Evolutionary conservation across 2,329 filamentous ascomycete species (phyloP), one percentile per base, ranked within the genome.

Genomic region (Fusarium continuum): DNA sequence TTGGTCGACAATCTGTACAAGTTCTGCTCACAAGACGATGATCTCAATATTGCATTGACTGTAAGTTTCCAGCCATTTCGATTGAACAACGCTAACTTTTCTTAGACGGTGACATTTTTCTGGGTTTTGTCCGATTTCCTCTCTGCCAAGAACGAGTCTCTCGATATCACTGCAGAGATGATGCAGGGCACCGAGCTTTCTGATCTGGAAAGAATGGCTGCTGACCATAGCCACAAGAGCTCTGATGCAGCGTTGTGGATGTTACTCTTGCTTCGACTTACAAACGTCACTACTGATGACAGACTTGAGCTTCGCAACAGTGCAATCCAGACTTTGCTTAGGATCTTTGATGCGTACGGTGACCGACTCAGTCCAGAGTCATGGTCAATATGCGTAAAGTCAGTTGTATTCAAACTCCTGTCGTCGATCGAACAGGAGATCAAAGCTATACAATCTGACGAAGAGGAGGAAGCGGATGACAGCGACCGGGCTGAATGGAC

Each of bases 121-220:
- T 97, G 93, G 92, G 93, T 94, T 49, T 85, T 97, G 8, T 97
- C 94, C 0, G 93, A 97, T 74, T 95, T 93, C 64, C 81, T 98
- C 5, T 88, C 86, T 2, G 78, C 82, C 4, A 86, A 85, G 65
- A 86, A 82, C 49, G 81, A 80, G 55, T 80, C 83, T 0, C 83
- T 89, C 38, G 81, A 83, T 2, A 84, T 89, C 26, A 87, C 83
- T 1, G 78, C 83, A 36, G 80, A 82, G 45, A 80, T 88, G 56
- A 80, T 88, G 52, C 76, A 80, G 38, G 79, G 82, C 59, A 71
- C 82, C 57, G 78, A 86, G 68, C 70, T 70, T 10, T 64, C 75
- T 6, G 88, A 90, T 49, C 77, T 87, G 8, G 80, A 83, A 14
- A 76, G 80, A 34, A 82, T 88, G 44, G 88, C 91, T 3, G 83